A percentile compares a stretch with the other conserved stretches of the same genome.
phyloP scores from a whole-genome alignment of 179 eudicot genomes.

The Dionaea muscipula region DNA sequence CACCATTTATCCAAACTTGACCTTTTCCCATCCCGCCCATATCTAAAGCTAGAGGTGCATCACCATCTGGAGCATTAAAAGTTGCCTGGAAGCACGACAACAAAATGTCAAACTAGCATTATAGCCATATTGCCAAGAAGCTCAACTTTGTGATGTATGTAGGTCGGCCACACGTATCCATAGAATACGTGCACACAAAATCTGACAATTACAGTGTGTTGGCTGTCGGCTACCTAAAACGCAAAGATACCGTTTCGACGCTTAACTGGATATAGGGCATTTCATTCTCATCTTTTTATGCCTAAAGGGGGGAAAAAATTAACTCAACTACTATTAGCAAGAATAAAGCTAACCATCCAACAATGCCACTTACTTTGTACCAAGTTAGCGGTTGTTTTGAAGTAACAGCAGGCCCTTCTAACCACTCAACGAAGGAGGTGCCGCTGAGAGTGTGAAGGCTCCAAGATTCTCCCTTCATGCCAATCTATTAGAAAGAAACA shows the following conservation, averaged over 20 bases:
- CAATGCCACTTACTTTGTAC: conserved; percentile 52
- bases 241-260: too few species aligned
- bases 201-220: too few species aligned
- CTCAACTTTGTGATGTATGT: too few species aligned
- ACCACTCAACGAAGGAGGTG: conserved; percentile 76
- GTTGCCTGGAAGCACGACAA: conserved; percentile 35
- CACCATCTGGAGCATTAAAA: conserved; percentile 70
- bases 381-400: conserved; percentile 74
- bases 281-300: too few species aligned
- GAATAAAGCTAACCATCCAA: too few species aligned
- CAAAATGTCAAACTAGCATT: conserved; percentile 3
- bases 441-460: conserved; percentile 68
- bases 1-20: conserved; percentile 88
- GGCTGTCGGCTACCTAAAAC: too few species aligned
- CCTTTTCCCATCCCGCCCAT: conserved; percentile 93
- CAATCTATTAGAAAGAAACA: conserved; percentile 37
- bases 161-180: too few species aligned
- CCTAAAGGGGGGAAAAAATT: too few species aligned
- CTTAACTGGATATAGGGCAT: too few species aligned
- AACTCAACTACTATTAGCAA: too few species aligned
- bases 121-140: background rate
- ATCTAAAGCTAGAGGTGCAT: conserved; percentile 83
- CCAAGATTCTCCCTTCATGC: conserved; percentile 75
- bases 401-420: conserved; percentile 36
- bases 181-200: too few species aligned